Evolutionary conservation across 192 early-diverging fungal genomes (phyloP).

Genomic region (Coemansia sp.): DNA sequence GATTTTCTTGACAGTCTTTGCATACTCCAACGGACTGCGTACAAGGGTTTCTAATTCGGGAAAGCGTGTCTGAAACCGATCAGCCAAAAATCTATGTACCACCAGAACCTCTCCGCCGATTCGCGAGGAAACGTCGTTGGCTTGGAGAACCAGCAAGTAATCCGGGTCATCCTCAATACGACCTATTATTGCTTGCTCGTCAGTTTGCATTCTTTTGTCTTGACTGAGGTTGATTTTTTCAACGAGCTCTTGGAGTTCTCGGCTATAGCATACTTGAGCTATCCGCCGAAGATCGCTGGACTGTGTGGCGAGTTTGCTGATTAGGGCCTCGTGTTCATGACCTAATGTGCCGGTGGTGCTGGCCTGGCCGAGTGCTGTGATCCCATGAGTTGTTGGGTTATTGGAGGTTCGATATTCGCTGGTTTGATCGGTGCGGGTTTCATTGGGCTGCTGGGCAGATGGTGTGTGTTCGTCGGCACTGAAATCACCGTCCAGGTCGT

Average conservation of each 20-base stretch:
- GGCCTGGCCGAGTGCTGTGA: slow-evolving; percentile 50
- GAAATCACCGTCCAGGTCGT: slow-evolving; percentile 54
- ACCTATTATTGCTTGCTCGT: slow-evolving; percentile 12
- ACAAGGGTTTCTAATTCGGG: slow-evolving; percentile 93
- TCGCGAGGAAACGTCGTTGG: slow-evolving; percentile 79
- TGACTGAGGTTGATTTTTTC: too few relatives aligned
- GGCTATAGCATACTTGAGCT: slow-evolving; percentile 60
- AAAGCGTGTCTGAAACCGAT: slow-evolving; percentile 85
- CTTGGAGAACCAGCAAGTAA: slow-evolving; percentile 78
- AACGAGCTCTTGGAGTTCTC: slow-evolving; percentile 60
- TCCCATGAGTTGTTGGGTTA: too few relatives aligned
- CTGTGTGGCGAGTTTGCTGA: slow-evolving; percentile 21
- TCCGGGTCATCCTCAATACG: slow-evolving; percentile 72
- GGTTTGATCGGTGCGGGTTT: too few relatives aligned
- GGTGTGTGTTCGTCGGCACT: slow-evolving; percentile 25
- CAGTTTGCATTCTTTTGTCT: slow-evolving; percentile 24
- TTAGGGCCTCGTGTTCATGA: slow-evolving; percentile 43
- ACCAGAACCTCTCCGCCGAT: slow-evolving; percentile 87
- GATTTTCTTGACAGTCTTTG: slow-evolving; percentile 76
- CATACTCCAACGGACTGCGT: slow-evolving; percentile 83
- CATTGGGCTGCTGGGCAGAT: too few relatives aligned
- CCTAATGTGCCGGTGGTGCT: slow-evolving; percentile 50
- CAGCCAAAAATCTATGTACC: slow-evolving; percentile 72
- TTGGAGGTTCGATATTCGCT: slow-evolving; percentile 24
- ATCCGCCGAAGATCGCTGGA: slow-evolving; percentile 60